Conservation (phyloP, 2,329 filamentous ascomycete genomes). For the Colletotrichum theobromicola region DNA sequence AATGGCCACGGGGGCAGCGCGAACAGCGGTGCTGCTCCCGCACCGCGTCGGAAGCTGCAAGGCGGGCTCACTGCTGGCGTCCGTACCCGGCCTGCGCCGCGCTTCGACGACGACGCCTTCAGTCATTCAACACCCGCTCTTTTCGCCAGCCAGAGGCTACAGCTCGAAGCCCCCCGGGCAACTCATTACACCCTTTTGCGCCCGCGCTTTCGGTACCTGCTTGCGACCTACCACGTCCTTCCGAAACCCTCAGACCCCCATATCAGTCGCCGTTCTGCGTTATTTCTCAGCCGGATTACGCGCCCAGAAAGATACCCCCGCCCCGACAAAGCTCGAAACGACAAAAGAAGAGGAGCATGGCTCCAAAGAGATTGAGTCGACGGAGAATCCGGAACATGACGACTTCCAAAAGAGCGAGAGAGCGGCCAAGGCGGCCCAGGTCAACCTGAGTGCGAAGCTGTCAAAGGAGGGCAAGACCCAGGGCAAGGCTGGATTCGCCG, state of each 20-base stretch:
- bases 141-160: background rate
- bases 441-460: slow-evolving; percentile 87
- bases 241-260: background rate
- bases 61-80: slow-evolving; percentile 1
- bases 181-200: background rate
- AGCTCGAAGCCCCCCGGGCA: background rate
- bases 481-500: slow-evolving; percentile 66
- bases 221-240: background rate
- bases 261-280: slow-evolving; percentile 25
- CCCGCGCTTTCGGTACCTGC: background rate
- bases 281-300: slow-evolving; percentile 33
- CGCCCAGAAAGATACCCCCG: slow-evolving; percentile 25
- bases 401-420: slow-evolving; percentile 76
- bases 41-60: slow-evolving; percentile 42
- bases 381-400: slow-evolving; percentile 31
- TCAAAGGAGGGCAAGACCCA: slow-evolving; percentile 77
- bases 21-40: slow-evolving; percentile 52
- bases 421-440: slow-evolving; percentile 83
- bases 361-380: slow-evolving; percentile 40
- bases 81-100: slow-evolving; percentile 22
- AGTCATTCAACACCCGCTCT: slow-evolving; percentile 5
- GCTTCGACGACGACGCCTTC: slow-evolving; percentile 1
- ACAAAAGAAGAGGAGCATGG: background rate
- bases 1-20: slow-evolving; percentile 48
- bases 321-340: background rate